Conservation (phyloP, 2,329 filamentous ascomycete species). For the Botryotinia calthae region DNA sequence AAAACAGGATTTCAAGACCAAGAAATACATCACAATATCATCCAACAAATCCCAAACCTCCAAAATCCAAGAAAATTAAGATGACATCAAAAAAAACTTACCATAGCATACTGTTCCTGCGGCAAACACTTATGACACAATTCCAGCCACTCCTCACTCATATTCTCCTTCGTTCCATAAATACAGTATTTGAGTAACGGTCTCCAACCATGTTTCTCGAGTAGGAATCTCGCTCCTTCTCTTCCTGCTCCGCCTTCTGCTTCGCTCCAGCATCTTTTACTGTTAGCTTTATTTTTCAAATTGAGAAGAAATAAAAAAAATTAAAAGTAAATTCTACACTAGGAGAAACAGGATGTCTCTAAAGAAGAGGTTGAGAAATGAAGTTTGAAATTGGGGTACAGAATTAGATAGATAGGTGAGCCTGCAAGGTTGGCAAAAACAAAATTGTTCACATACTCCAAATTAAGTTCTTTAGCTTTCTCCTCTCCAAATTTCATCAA, state of each 20-base stretch:
- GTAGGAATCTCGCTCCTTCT: constrained; percentile 7
- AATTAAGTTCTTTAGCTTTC: constrained; percentile 1
- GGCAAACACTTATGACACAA: background rate
- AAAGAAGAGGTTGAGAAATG: background rate
- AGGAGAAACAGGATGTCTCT: background rate
- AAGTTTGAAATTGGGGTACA: background rate
- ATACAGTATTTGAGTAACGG: background rate
- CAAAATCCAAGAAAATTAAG: background rate
- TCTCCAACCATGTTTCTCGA: constrained; percentile 9
- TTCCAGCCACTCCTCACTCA: constrained; percentile 7
- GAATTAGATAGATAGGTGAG: background rate
- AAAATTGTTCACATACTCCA: background rate
- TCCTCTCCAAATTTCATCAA: background rate
- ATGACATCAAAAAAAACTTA: background rate
- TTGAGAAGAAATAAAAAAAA: no score
- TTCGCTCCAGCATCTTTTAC: background rate
- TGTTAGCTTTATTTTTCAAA: background rate
- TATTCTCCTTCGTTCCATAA: background rate
- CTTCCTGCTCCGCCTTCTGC: background rate
- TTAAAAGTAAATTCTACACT: background rate
- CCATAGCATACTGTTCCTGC: constrained; percentile 9
- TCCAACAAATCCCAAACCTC: no score
- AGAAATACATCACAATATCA: no score
- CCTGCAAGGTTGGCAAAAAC: no score
- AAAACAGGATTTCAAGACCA: accelerated